Evolutionary conservation across 106 monocot species (phyloP).

Genomic region (Iris macrosiphon): DNA sequence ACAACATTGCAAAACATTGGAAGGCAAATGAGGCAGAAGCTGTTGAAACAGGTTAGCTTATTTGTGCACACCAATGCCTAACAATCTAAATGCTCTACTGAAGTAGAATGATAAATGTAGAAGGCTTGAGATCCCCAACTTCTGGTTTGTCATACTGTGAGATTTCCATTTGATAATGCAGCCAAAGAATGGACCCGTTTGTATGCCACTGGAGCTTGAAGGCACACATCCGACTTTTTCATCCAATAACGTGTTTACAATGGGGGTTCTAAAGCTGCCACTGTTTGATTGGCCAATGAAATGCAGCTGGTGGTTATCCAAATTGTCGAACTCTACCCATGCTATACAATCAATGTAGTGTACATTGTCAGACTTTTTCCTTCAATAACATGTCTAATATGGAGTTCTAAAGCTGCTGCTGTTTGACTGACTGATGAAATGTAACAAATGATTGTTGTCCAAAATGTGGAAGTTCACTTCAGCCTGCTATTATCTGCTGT

Average conservation of each 20-base stretch:
- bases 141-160: not conserved
- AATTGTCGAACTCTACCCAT: too few relatives aligned
- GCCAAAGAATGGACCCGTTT: conserved; percentile 85
- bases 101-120: conserved; percentile 44
- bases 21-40: conserved; percentile 88
- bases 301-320: too few relatives aligned
- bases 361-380: too few relatives aligned
- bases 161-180: conserved; percentile 22
- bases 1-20: conserved; percentile 95
- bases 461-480: too few relatives aligned
- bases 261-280: not conserved
- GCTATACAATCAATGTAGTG: too few relatives aligned
- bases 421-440: too few relatives aligned
- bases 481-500: too few relatives aligned
- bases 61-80: not conserved
- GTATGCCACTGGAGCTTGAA: conserved; percentile 67
- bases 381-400: too few relatives aligned
- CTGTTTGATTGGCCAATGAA: too few relatives aligned
- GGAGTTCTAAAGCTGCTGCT: too few relatives aligned
- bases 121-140: conserved; percentile 33
- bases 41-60: conserved; percentile 76
- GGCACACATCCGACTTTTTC: not conserved
- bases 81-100: not conserved
- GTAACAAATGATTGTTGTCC: too few relatives aligned
- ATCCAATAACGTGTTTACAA: not conserved